Evolutionary conservation across 192 early-diverging fungal species (phyloP), one percentile per base, ranked within the genome.

Genomic region (Martensiomyces pterosporus): DNA sequence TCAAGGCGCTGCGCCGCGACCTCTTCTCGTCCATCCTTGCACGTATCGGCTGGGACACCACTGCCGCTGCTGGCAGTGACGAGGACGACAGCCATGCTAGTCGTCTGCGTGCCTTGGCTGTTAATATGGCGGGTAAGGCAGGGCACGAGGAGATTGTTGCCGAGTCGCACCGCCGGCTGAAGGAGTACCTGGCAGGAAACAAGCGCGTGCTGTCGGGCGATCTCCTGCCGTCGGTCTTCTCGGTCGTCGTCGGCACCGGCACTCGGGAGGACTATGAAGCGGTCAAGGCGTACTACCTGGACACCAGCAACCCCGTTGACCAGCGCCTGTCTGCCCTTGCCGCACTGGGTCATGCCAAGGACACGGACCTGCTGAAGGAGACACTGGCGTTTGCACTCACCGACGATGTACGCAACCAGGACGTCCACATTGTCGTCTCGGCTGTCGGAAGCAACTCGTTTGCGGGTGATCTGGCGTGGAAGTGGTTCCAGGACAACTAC

Each of bases 1-100:
- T 83, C 51, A 57, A 64, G 23, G 43, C 53, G 9, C 39, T 83
- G n/a, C 48, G 50, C 52, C 58, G 60, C 43, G 6, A 39, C 9
- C 41, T 83, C 5, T 80, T 83, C 42, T 52, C 71, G 10, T 24
- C 48, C 43, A 80, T 84, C 49, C 78, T 71, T 17, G 59, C 54
- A 32, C 26, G 60, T 2, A 29, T 86, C 22, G 85, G 85, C n/a
- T 84, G 45, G 43, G 78, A 78, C 16, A 78, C 55, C 47, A 51
- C 57, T 9, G n/a, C n/a, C n/a, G n/a, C n/a, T n/a, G n/a, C n/a
- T n/a, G n/a, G n/a, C n/a, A n/a, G n/a, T n/a, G n/a, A n/a, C n/a
- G n/a, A n/a, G n/a, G 86, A 90, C 21, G 68, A 72, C 42, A 55
- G 81, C 37, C 50, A 79, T 4, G 58, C 59, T 2, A 40, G 47